These are phyloP conservation scores for Colletotrichum liriopes DNA, from an alignment of 2,329 filamentous ascomycete species.

Conservation along the genomic window DNA sequence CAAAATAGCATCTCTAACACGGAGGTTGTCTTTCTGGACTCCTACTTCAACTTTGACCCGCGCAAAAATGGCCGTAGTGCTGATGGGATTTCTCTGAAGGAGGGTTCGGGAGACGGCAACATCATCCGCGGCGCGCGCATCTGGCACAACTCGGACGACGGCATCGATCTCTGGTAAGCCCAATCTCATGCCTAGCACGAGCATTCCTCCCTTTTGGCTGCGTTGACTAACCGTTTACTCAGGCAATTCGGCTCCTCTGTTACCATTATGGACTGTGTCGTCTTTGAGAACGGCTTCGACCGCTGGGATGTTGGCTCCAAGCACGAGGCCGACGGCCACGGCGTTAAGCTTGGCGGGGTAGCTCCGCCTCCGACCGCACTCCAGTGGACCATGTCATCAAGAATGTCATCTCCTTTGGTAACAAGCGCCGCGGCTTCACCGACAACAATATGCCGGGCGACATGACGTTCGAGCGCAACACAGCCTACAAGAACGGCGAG, in stretches of 20 bases:
- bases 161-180: conserved; percentile 55
- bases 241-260: conserved; percentile 54
- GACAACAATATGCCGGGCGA: conserved; percentile 61
- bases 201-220: neutral
- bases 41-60: too few species aligned
- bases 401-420: conserved; percentile 61
- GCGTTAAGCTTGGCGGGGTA: conserved; percentile 62
- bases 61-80: conserved; percentile 55
- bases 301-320: conserved; percentile 56
- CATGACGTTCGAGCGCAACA: conserved; percentile 58
- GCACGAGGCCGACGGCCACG: conserved; percentile 63
- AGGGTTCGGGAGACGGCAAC: conserved; percentile 60
- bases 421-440: conserved; percentile 61
- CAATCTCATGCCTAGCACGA: conserved; percentile 12
- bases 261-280: conserved; percentile 59
- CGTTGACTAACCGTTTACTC: neutral
- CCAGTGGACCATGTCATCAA: conserved; percentile 59
- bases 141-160: conserved; percentile 64
- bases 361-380: conserved; percentile 51
- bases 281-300: conserved; percentile 63
- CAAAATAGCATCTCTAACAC: too few species aligned
- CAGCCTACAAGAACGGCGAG: conserved; percentile 61
- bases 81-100: conserved; percentile 61
- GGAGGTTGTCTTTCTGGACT: too few species aligned
- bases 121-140: conserved; percentile 57